Evolutionary conservation across 1,139 yeast species (phyloP).

Genomic region (Suhomyces maxii): DNA sequence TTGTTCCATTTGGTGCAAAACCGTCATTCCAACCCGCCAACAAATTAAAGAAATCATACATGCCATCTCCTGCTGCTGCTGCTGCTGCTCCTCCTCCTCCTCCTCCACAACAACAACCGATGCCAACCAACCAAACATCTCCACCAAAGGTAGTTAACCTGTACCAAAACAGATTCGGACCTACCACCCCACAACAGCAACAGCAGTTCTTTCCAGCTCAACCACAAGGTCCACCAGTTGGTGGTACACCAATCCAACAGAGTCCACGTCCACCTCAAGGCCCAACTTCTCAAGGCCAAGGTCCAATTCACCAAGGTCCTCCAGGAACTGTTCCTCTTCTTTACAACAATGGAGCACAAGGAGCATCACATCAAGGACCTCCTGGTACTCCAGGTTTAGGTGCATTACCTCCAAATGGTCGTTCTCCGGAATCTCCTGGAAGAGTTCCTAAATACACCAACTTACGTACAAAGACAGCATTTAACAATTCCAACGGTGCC

Average conservation of each 20-base stretch:
- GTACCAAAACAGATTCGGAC: conserved; percentile 3
- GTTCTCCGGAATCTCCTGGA: conserved; percentile 10
- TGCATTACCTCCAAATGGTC: not conserved
- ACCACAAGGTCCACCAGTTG: not conserved
- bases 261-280: not conserved
- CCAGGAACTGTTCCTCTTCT: not conserved
- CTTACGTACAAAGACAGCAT: conserved; percentile 11
- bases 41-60: conserved; percentile 25
- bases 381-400: not conserved
- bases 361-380: not conserved
- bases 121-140: conserved; percentile 4
- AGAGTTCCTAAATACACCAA: conserved; percentile 7
- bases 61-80: conserved; percentile 7
- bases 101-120: conserved; percentile 4
- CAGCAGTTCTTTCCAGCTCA: conserved; percentile 5
- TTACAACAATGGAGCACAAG: not conserved
- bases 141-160: conserved; percentile 5
- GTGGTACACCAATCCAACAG: not conserved
- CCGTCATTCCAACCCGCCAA: conserved; percentile 37
- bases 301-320: not conserved
- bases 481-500: not conserved
- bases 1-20: conserved; percentile 32
- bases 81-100: no score
- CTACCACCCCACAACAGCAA: conserved; percentile 7
- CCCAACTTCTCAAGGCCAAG: not conserved